phyloP scores from a whole-genome alignment of 208 protist genomes.

The Porcisia hertigi region DNA sequence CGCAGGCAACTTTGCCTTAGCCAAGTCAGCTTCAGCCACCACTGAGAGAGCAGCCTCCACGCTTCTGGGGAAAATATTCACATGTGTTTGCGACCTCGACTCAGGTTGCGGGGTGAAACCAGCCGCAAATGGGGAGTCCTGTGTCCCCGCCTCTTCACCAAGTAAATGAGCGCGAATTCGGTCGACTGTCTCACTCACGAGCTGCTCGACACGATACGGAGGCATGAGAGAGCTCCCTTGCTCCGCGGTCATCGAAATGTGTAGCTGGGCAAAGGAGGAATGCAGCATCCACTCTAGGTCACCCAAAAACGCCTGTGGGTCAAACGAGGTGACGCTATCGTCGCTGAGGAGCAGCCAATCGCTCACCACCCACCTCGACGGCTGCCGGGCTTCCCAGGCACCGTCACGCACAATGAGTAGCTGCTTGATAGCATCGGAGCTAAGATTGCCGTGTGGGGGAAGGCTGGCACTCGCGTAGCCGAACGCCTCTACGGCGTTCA shows the following conservation, averaged over 20 bases:
- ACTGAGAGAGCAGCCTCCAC: background rate
- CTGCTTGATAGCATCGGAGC: constrained; percentile 63
- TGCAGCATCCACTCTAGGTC: constrained; percentile 84
- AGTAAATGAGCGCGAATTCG: constrained; percentile 51
- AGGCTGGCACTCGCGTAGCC: constrained; percentile 44
- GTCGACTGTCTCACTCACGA: constrained; percentile 68
- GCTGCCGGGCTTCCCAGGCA: constrained; percentile 51
- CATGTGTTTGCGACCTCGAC: background rate
- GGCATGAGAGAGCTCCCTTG: constrained; percentile 45
- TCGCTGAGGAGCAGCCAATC: constrained; percentile 71
- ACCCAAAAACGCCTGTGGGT: constrained; percentile 35
- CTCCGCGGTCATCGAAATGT: constrained; percentile 45
- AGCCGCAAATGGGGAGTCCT: background rate
- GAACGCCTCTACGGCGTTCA: constrained; percentile 67
- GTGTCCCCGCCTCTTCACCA: background rate
- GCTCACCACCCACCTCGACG: constrained; percentile 80
- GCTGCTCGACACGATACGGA: constrained; percentile 45
- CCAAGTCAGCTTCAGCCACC: background rate
- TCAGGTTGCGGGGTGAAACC: background rate
- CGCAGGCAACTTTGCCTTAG: background rate
- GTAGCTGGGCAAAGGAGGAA: constrained; percentile 75
- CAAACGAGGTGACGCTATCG: constrained; percentile 17
- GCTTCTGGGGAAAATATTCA: background rate
- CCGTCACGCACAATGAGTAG: constrained; percentile 67
- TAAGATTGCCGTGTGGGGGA: constrained; percentile 78